Evolutionary conservation across 2,329 filamentous ascomycete species (phyloP), one percentile per base, ranked within the genome.

Genomic region (Alternaria panax): DNA sequence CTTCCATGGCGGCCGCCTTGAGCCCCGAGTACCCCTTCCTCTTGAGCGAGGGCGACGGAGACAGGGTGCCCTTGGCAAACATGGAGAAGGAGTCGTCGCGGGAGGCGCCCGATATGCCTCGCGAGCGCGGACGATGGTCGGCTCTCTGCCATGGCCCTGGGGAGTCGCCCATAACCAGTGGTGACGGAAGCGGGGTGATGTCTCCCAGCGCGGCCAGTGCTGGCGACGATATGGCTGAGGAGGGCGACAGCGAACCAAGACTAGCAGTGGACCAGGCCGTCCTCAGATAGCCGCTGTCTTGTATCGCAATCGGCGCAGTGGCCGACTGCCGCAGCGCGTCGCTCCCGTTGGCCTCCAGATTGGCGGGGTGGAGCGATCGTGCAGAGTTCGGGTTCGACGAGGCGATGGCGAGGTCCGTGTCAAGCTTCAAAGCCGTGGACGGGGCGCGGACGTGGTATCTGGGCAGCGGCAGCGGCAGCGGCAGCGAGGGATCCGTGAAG

Each of bases 181-280:
- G 82, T 12, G 82, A 84, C 6, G 82, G 82, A n/a, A 84, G 75
- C 36, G 82, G 82, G n/a, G 82, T 84, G 52, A 84, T 77, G 66
- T 84, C 82, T 43, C 78, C 68, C 71, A 84, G 79, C 12, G 82
- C 80, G 58, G 80, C 79, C 22, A 84, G 76, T 25, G 79, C 80
- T 24, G 82, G 82, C 57, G 82, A 84, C 25, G 81, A 79, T 22
- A 83, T 72, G 32, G 78, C 78, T 11, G 81, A 82, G 42, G 74
- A 78, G 11, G 80, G 80, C 38, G 81, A 83, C 20, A 81, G 67
- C 30, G 81, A 82, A 4, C 78, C 79, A 63, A 83, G 78, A 67
- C 81, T 82, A 43, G 72, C 75, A 16, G 76, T 76, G 3, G 81
- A 83, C 48, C 81, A 72, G 28, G 75, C 76, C 42, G 76, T 80